Evolutionary conservation across 768 basidiomycete species (phyloP), one percentile per base, ranked within the genome.

Genomic region (Thelephora ganbajun): DNA sequence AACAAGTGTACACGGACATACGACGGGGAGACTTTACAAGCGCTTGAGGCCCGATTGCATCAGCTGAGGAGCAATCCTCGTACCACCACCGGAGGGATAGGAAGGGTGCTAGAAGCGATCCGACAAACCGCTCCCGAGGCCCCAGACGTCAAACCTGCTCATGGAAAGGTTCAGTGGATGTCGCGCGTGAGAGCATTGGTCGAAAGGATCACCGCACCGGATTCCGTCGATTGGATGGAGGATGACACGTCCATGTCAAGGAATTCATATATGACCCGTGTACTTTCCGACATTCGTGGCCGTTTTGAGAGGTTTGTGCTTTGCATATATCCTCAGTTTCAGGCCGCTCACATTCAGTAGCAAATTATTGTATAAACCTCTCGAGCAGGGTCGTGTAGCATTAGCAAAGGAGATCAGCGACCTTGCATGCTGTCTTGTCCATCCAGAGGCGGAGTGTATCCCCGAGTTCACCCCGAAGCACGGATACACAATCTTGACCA

Each of bases 161-260:
- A 22, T 2, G 22, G 22, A 9, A 41, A 41, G 14, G 58, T 48
- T 48, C 56, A 30, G n/a, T 57, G 50, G 53, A 50, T 44, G 22
- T 26, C 19, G 16, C 46, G 30, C 23, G 53, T 50, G 13, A 53
- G 44, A 16, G 39, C 20, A 11, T 50, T 39, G 11, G 57, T 55
- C 2, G 46, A 70, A 61, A 56, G 51, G 1, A 63, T 81, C 36
- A 63, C 76, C 16, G 54, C 64, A 47, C 70, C 73, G 16, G 68
- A 72, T 48, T 57, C 66, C 1, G 54, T 75, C 6, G 55, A 64
- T 11, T 81, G 77, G 80, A 76, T 74, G 69, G 73, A 73, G 20
- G 72, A 74, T 43, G 76, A 77, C 43, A 65, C 67, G 37, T 26
- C 51, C 7, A 55, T 71, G 16, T 53, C 66, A 1, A 69, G 75